Percentiles rank a stretch among this genome's conserved stretches.
These are phyloP conservation scores for Yamadazyma akitaensis DNA, from an alignment of 805 yeast species.

Conservation along the genomic window DNA sequence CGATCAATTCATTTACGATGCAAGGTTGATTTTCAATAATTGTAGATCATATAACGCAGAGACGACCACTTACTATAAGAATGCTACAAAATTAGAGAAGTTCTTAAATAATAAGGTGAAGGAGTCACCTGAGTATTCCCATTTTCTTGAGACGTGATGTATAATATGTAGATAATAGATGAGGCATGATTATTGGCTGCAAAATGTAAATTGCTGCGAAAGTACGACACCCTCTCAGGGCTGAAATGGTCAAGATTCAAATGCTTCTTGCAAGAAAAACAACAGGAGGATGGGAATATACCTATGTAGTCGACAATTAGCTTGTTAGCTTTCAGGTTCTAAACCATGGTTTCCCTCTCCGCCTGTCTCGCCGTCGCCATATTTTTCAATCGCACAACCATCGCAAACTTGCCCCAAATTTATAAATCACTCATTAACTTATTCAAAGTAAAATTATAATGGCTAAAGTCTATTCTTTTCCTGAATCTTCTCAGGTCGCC, in stretches of 20 bases:
- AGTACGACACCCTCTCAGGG: neutral
- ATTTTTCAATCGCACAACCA: no score
- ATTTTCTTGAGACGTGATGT: constrained; percentile 49
- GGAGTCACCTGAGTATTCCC: constrained; percentile 91
- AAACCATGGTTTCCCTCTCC: neutral
- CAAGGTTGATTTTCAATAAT: constrained; percentile 80
- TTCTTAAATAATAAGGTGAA: constrained; percentile 77
- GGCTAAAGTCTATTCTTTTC: constrained; percentile 43
- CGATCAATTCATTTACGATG: constrained; percentile 89
- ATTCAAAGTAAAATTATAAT: neutral
- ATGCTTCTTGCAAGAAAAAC: no score
- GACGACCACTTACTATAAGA: constrained; percentile 90
- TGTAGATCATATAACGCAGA: constrained; percentile 93
- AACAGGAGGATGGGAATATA: no score
- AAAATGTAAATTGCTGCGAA: no score
- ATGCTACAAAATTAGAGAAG: constrained; percentile 91
- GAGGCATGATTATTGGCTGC: constrained; percentile 3
- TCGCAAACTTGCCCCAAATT: no score
- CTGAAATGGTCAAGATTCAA: neutral
- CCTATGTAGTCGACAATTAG: no score
- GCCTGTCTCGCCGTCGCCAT: no score
- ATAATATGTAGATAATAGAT: neutral
- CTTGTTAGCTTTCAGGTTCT: neutral
- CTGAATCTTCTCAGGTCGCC: constrained; percentile 60
- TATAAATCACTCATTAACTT: neutral